phyloP scores from a whole-genome alignment of 176 grass and related monocot species.

The Triticum urartu region DNA sequence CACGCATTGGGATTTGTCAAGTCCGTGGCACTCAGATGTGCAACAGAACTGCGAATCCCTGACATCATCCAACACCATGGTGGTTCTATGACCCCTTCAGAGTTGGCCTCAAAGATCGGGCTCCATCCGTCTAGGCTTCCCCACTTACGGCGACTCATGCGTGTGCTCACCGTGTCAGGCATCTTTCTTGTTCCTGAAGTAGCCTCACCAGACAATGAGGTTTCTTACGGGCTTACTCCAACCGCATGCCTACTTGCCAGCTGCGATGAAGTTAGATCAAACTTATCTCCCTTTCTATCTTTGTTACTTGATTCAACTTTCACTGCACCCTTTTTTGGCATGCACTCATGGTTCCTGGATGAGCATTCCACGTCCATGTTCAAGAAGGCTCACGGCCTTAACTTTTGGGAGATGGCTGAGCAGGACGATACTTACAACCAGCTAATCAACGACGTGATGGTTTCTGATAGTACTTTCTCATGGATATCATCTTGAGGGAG shows the following conservation, averaged over 20 bases:
- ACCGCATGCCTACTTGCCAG: constrained; percentile 29
- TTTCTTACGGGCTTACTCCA: constrained; percentile 27
- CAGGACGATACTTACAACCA: constrained; percentile 17
- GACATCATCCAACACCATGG: constrained; percentile 45
- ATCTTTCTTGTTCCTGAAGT: constrained; percentile 6
- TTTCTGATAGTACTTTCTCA: constrained; percentile 33
- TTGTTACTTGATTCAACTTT: constrained; percentile 23
- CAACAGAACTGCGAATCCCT: constrained; percentile 42
- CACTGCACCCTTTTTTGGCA: constrained; percentile 13
- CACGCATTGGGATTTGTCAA: constrained; percentile 39
- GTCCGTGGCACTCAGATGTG: constrained; percentile 50
- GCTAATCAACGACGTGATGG: constrained; percentile 38
- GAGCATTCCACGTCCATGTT: constrained; percentile 1
- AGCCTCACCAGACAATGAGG: neutral
- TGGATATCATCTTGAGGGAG: constrained; percentile 17
- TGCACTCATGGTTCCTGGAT: constrained; percentile 36
- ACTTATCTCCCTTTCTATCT: neutral
- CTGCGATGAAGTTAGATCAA: neutral
- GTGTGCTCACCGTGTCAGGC: constrained; percentile 24
- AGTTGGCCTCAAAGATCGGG: constrained; percentile 14
- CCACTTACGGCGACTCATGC: constrained; percentile 37
- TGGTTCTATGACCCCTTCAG: constrained; percentile 15
- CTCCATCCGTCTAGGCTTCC: constrained; percentile 23
- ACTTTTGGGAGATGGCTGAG: constrained; percentile 24
- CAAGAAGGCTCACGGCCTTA: constrained; percentile 2